A percentile compares a stretch with the other conserved stretches of the same genome.
phyloP scores from a whole-genome alignment of 176 grass and related monocot species.

The Aegilops umbellulata region DNA sequence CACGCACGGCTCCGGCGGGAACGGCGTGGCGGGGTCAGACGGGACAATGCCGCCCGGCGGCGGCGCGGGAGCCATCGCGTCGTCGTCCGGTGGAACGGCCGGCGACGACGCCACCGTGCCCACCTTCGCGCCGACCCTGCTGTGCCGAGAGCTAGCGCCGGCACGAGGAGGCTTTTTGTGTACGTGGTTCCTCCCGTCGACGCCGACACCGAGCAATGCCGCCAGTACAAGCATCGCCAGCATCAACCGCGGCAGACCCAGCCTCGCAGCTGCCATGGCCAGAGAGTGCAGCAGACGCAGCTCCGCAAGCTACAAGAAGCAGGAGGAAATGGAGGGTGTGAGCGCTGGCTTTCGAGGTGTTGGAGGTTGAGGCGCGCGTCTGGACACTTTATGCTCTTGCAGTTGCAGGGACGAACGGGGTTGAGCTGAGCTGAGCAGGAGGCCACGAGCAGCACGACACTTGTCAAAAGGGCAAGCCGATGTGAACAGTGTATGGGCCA shows the following conservation, averaged over 20 bases:
- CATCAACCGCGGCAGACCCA: slow-evolving; percentile 17
- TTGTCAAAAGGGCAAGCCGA: not conserved
- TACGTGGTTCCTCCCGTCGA: slow-evolving; percentile 56
- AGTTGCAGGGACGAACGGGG: slow-evolving; percentile 9
- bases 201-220: slow-evolving; percentile 23
- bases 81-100: slow-evolving; percentile 21
- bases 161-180: slow-evolving; percentile 53
- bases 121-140: not conserved
- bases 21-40: slow-evolving; percentile 43
- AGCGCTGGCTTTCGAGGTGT: not conserved
- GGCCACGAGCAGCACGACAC: slow-evolving; percentile 31
- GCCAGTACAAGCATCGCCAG: not conserved
- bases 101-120: slow-evolving; percentile 31
- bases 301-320: slow-evolving; percentile 13
- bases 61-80: not conserved
- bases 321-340: slow-evolving; percentile 14
- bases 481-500: not conserved
- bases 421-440: not conserved
- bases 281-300: not conserved
- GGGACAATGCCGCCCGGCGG: slow-evolving; percentile 28
- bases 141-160: not conserved
- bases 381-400: slow-evolving; percentile 23
- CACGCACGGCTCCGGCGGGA: slow-evolving; percentile 46
- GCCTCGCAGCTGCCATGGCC: slow-evolving; percentile 19
- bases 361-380: slow-evolving; percentile 23